Evolutionary conservation across 306 rosid genomes (phyloP).

Genomic region (Gynostemma pentaphyllum): DNA sequence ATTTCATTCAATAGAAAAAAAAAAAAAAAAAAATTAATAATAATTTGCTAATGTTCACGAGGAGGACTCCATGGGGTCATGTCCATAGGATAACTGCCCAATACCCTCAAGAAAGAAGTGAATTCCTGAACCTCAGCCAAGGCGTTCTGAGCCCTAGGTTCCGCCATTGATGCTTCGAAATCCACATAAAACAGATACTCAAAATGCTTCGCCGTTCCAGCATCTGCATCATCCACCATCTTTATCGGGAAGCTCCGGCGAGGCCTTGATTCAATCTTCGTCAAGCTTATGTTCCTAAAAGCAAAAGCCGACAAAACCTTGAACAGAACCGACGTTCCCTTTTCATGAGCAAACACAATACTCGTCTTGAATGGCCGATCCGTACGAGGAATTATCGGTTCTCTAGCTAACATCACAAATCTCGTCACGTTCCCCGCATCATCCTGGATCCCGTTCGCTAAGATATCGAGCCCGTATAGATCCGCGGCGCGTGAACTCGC

Average conservation of each 20-base stretch:
- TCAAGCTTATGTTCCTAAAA: constrained; percentile 73
- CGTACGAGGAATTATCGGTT: constrained; percentile 75
- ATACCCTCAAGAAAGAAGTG: constrained; percentile 79
- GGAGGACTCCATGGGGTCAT: constrained; percentile 84
- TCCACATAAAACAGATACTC: constrained; percentile 91
- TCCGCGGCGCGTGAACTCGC: constrained; percentile 84
- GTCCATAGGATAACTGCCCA: constrained; percentile 95
- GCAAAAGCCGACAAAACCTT: constrained; percentile 88
- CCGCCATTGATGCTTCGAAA: constrained; percentile 97
- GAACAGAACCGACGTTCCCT: constrained; percentile 88
- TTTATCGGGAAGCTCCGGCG: constrained; percentile 87
- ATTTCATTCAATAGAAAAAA: background rate
- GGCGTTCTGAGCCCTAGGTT: constrained; percentile 83
- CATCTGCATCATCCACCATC: constrained; percentile 63
- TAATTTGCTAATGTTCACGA: constrained; percentile 14
- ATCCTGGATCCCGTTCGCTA: constrained; percentile 84
- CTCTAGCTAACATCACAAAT: constrained; percentile 87
- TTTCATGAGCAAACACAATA: constrained; percentile 92
- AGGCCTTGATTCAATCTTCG: constrained; percentile 92
- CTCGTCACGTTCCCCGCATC: constrained; percentile 88
- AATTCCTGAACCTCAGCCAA: constrained; percentile 93
- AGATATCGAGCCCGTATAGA: constrained; percentile 47
- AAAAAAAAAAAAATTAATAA: background rate
- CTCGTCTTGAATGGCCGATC: constrained; percentile 90
- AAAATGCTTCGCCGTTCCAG: constrained; percentile 92